Conservation (phyloP, 2,329 filamentous ascomycete species). For the Tolypocladium amazonense region DNA sequence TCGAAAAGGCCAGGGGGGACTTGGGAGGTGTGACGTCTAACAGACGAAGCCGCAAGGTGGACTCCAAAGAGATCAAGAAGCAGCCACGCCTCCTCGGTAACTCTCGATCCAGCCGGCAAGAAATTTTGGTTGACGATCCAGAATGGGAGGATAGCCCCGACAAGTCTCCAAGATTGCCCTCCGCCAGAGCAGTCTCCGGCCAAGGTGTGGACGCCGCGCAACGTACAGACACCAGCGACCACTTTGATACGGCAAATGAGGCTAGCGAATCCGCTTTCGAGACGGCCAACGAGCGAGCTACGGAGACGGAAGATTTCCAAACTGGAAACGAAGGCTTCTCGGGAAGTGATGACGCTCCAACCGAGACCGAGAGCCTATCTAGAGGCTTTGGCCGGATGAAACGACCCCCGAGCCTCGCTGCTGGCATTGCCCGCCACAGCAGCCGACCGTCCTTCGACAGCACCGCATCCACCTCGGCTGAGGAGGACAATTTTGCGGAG, state of each 20-base stretch:
- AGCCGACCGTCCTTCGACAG: constrained; percentile 67
- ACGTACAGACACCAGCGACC: constrained; percentile 47
- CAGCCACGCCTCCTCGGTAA: constrained; percentile 67
- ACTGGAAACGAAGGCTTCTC: constrained; percentile 74
- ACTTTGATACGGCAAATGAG: constrained; percentile 77
- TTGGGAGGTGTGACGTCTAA: constrained; percentile 29
- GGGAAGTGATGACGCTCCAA: constrained; percentile 75
- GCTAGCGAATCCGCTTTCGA: constrained; percentile 55
- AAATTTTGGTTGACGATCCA: constrained; percentile 68
- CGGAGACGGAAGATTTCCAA: constrained; percentile 91
- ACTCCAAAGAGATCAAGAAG: constrained; percentile 68
- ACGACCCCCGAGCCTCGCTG: constrained; percentile 30
- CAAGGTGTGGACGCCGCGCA: constrained; percentile 4
- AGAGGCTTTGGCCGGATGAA: constrained; percentile 31
- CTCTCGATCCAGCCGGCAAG: constrained; percentile 61
- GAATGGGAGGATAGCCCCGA: constrained; percentile 76
- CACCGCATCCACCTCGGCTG: constrained; percentile 78
- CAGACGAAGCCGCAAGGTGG: constrained; percentile 53
- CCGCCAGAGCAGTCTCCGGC: constrained; percentile 10
- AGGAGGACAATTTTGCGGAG: constrained; percentile 50
- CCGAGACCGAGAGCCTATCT: constrained; percentile 67
- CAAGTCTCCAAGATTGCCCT: constrained; percentile 13
- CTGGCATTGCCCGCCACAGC: constrained; percentile 26
- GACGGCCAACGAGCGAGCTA: constrained; percentile 66
- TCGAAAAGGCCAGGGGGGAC: constrained; percentile 60